These are phyloP conservation scores for Zygnema circumcarinatum DNA, from an alignment of 139 green algal genomes.

Conservation along the genomic window DNA sequence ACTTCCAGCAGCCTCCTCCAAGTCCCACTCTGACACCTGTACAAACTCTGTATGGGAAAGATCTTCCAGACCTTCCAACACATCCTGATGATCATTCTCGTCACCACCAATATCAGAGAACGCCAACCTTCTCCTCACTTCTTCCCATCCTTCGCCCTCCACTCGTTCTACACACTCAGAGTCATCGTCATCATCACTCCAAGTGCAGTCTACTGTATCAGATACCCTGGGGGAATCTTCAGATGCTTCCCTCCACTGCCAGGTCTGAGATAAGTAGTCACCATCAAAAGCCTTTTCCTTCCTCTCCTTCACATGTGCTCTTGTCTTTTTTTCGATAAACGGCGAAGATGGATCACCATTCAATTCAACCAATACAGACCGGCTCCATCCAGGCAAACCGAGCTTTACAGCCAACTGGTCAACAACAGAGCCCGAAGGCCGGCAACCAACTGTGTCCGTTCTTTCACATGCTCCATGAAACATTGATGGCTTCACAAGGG, in stretches of 20 bases:
- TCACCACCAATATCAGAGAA: background rate
- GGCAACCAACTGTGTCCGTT: too few species aligned
- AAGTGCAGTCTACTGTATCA: background rate
- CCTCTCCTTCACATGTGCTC: background rate
- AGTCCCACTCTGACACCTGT: background rate
- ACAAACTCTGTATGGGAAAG: background rate
- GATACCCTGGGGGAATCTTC: background rate
- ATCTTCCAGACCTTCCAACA: background rate
- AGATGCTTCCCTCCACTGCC: background rate
- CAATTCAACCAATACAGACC: background rate
- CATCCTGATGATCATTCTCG: background rate
- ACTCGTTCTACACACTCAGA: background rate
- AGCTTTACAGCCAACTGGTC: too few species aligned
- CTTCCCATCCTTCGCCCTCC: background rate
- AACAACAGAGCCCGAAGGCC: too few species aligned
- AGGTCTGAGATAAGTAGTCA: background rate
- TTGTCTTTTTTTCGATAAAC: background rate
- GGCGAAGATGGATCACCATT: background rate
- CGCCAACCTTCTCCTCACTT: background rate
- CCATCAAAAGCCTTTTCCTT: background rate
- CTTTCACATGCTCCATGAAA: too few species aligned
- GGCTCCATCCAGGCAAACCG: too few species aligned
- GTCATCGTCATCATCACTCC: background rate
- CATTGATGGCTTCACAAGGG: too few species aligned
- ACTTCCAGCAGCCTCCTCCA: constrained; percentile 13